These are phyloP conservation scores for Phaseolus coccineus DNA, from an alignment of 331 rosid species.

Conservation along the genomic window DNA sequence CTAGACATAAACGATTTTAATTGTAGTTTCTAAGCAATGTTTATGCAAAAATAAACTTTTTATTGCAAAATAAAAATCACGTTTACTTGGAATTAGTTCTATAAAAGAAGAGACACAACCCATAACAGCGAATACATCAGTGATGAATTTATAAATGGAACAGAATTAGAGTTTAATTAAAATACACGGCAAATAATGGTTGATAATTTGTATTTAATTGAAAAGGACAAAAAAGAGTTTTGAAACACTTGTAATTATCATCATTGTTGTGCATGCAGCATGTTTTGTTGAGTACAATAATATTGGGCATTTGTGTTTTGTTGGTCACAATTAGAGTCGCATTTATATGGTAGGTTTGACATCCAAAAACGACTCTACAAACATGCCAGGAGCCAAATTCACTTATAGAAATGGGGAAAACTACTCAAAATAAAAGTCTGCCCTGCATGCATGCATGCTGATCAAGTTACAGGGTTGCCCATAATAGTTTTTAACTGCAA, in stretches of 20 bases:
- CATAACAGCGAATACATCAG: no score
- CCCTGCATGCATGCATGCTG: background rate
- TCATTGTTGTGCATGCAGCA: background rate
- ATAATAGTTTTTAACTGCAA: background rate
- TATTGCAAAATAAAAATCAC: no score
- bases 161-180: no score
- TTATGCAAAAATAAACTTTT: no score
- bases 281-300: constrained; percentile 13
- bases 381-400: constrained; percentile 8
- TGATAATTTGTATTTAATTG: background rate
- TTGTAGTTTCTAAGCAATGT: no score
- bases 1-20: no score
- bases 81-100: no score
- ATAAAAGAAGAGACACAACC: no score
- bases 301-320: background rate
- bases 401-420: background rate
- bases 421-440: background rate
- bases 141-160: no score
- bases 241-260: background rate
- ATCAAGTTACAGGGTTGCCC: background rate
- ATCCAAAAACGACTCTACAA: constrained; percentile 24
- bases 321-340: background rate
- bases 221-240: background rate
- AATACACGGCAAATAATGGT: no score
- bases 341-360: background rate